A percentile compares a stretch with the other conserved stretches of the same genome.
Conservation (phyloP, 116 monocot species). For the Iris pallida region DNA sequence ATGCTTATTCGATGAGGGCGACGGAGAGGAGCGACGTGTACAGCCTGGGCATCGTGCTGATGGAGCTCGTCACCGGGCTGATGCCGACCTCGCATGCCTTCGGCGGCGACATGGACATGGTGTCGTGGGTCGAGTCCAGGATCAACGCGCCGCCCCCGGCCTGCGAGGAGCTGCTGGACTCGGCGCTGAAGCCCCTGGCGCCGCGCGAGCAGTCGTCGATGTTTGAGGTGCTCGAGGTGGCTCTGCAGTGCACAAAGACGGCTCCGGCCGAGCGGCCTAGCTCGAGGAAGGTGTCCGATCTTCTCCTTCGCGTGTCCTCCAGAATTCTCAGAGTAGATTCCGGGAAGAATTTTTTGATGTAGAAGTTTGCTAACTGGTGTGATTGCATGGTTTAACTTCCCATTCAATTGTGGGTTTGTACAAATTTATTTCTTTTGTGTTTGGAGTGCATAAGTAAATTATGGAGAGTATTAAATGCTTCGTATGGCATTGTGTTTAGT, state of each 20-base stretch:
- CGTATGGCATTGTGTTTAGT: no score
- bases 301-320: slow-evolving; percentile 30
- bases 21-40: slow-evolving; percentile 90
- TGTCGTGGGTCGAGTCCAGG: slow-evolving; percentile 53
- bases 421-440: no score
- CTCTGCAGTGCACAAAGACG: slow-evolving; percentile 61
- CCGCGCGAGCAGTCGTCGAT: slow-evolving; percentile 50
- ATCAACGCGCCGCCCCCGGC: slow-evolving; percentile 17
- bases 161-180: slow-evolving; percentile 53
- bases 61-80: slow-evolving; percentile 81
- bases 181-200: slow-evolving; percentile 43
- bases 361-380: no score
- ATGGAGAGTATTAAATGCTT: no score
- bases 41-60: slow-evolving; percentile 87
- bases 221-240: slow-evolving; percentile 55
- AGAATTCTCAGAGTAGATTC: slow-evolving; percentile 17
- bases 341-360: slow-evolving; percentile 19
- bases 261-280: slow-evolving; percentile 62
- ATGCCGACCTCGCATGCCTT: slow-evolving; percentile 59
- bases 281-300: slow-evolving; percentile 58
- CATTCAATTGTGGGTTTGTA: no score
- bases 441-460: no score
- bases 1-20: slow-evolving; percentile 61
- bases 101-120: slow-evolving; percentile 66
- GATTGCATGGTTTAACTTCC: no score